Percentiles rank a stretch among this genome's conserved stretches.
Conservation (phyloP, 2,329 filamentous ascomycete species). For the Pseudogymnoascus sp. region DNA sequence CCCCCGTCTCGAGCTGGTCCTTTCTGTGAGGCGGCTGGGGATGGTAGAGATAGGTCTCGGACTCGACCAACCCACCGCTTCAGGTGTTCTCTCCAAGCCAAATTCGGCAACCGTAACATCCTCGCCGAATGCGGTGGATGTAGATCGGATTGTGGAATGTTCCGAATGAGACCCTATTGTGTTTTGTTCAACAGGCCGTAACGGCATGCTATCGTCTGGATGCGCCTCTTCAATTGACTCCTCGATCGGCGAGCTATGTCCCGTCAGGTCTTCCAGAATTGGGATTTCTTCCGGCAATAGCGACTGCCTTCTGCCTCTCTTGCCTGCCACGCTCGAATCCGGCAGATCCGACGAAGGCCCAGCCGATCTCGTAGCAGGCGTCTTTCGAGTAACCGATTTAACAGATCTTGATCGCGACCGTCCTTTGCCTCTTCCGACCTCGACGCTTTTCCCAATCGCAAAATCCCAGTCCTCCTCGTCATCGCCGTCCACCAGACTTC, state of each 20-base stretch:
- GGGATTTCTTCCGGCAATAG: conserved; percentile 15
- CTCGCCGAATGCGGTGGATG: conserved; percentile 12
- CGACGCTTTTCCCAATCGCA: conserved; percentile 19
- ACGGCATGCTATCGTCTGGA: neutral
- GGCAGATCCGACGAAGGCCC: conserved; percentile 5
- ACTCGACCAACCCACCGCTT: conserved; percentile 23
- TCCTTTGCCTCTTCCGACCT: conserved; percentile 20
- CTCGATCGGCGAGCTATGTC: neutral
- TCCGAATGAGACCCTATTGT: conserved; percentile 9
- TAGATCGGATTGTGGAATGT: conserved; percentile 21
- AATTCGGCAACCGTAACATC: conserved; percentile 24
- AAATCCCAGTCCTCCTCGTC: conserved; percentile 22
- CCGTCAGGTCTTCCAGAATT: conserved; percentile 10
- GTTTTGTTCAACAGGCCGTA: neutral
- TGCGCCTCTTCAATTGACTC: neutral
- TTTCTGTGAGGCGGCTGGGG: neutral
- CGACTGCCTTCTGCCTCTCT: conserved; percentile 19
- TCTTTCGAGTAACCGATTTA: conserved; percentile 19
- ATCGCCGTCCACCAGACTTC: conserved; percentile 20
- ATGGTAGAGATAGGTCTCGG: conserved; percentile 13
- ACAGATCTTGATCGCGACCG: conserved; percentile 23
- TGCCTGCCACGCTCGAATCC: conserved; percentile 13
- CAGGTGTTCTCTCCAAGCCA: conserved; percentile 21
- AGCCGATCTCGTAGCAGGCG: conserved; percentile 11
- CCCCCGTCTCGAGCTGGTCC: neutral